Conservation (phyloP, 1,284 basidiomycete species). For the Puccinia horiana region DNA sequence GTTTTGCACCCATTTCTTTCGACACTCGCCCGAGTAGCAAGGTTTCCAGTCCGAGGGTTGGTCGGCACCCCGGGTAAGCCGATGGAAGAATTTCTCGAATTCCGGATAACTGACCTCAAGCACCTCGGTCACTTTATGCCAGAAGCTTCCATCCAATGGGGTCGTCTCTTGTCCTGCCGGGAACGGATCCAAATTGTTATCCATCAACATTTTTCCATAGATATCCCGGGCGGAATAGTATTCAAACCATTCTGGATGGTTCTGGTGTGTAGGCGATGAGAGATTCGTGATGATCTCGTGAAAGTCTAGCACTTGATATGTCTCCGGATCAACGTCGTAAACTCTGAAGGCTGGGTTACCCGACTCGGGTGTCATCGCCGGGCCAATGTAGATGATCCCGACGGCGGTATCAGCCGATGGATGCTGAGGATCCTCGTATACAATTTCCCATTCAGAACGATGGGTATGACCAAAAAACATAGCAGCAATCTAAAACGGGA, state of each 20-base stretch:
- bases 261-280: conserved; percentile 50
- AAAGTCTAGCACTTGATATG: conserved; percentile 64
- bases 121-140: conserved; percentile 66
- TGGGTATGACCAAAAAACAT: conserved; percentile 64
- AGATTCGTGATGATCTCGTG: conserved; percentile 60
- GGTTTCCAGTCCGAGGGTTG: conserved; percentile 31
- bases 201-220: conserved; percentile 55
- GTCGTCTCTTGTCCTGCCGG: background rate
- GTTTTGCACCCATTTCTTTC: conserved; percentile 49
- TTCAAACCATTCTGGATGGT: conserved; percentile 64
- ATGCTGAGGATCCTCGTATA: conserved; percentile 64
- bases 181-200: conserved; percentile 34
- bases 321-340: conserved; percentile 65
- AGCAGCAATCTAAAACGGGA: conserved; percentile 61
- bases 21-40: conserved; percentile 47
- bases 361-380: conserved; percentile 66
- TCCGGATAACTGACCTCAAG: conserved; percentile 31
- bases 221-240: conserved; percentile 66
- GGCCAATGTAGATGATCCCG: conserved; percentile 63
- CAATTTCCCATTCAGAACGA: conserved; percentile 66
- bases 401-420: conserved; percentile 64
- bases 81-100: conserved; percentile 44
- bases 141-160: conserved; percentile 64
- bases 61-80: conserved; percentile 34
- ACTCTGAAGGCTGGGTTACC: conserved; percentile 64